Conservation (phyloP, 2,329 filamentous ascomycete genomes). For the Fonsecaea monophora region DNA sequence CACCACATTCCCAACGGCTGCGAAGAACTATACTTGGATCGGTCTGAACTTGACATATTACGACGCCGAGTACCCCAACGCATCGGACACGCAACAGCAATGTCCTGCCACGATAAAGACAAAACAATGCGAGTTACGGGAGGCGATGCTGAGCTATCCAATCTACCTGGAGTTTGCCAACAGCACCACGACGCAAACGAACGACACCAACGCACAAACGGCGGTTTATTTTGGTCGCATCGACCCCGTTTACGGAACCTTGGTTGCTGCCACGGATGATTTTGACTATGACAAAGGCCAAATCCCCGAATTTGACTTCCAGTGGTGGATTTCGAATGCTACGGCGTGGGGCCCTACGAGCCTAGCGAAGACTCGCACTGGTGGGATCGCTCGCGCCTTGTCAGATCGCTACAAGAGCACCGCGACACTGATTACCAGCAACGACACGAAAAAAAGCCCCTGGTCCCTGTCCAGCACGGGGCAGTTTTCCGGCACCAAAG, state of each 20-base stretch:
- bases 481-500: background rate
- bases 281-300: background rate
- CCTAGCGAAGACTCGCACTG: background rate
- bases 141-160: background rate
- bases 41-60: background rate
- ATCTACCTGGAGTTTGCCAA: background rate
- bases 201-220: background rate
- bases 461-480: background rate
- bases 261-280: background rate
- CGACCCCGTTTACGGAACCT: background rate
- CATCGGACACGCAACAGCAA: background rate
- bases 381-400: background rate
- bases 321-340: background rate
- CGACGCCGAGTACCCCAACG: background rate
- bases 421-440: background rate
- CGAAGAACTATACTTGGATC: slow-evolving; percentile 2
- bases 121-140: background rate
- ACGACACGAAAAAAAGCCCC: background rate
- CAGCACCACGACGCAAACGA: background rate
- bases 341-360: background rate
- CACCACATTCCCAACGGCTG: background rate
- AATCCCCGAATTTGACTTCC: background rate
- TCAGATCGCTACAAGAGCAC: background rate
- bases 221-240: background rate
- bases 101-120: background rate